These are phyloP conservation scores for Cercospora sesami DNA, from an alignment of 2,329 filamentous ascomycete species.

Conservation along the genomic window DNA sequence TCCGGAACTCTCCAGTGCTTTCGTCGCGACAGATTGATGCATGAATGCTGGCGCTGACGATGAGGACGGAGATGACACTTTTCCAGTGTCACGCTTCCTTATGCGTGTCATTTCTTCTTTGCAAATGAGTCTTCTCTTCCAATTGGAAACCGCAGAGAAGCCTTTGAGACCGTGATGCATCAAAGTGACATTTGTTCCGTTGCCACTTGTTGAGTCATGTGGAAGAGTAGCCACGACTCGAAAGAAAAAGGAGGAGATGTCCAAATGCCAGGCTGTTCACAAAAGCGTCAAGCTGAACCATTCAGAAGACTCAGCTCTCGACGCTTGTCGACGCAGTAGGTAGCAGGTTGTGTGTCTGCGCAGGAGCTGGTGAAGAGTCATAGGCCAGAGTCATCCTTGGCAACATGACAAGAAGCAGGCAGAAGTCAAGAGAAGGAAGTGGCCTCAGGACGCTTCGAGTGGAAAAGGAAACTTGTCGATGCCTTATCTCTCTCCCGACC, in stretches of 20 bases:
- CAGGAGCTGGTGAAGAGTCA: neutral
- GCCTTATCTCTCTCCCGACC: neutral
- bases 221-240: neutral
- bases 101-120: too few relatives aligned
- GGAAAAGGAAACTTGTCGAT: neutral
- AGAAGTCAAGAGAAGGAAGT: neutral
- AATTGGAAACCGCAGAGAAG: too few relatives aligned
- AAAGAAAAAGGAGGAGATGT: neutral
- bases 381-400: neutral
- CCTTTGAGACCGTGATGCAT: neutral
- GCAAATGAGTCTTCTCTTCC: too few relatives aligned
- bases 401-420: neutral
- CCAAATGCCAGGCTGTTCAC: neutral
- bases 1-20: too few relatives aligned
- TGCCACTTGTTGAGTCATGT: neutral
- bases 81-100: too few relatives aligned
- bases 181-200: neutral
- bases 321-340: neutral
- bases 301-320: neutral
- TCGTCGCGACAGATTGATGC: too few relatives aligned
- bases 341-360: neutral
- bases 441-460: neutral
- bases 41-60: too few relatives aligned
- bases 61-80: too few relatives aligned
- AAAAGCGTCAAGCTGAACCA: neutral